These are phyloP conservation scores for Nectriaceae sp. DNA, from an alignment of 2,329 filamentous ascomycete genomes.

Conservation along the genomic window DNA sequence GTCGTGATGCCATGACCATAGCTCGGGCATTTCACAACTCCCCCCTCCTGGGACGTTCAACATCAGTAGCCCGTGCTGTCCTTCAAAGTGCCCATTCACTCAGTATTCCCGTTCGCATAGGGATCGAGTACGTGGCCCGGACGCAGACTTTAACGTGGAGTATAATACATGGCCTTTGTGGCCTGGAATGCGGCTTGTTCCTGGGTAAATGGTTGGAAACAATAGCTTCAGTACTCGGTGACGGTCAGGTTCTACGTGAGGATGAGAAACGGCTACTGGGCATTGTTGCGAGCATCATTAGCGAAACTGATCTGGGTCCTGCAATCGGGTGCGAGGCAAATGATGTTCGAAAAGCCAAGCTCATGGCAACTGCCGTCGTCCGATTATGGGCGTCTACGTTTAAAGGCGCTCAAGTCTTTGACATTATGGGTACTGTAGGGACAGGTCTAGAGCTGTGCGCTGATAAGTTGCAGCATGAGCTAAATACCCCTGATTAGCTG, in stretches of 20 bases:
- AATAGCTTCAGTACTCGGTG: background rate
- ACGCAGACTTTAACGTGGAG: conserved; percentile 16
- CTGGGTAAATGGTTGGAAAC: conserved; percentile 1
- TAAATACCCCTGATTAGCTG: background rate
- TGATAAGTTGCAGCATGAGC: background rate
- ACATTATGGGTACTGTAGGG: background rate
- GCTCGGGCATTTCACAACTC: conserved; percentile 2
- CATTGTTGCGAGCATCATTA: background rate
- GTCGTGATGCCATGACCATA: conserved; percentile 2
- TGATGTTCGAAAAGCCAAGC: background rate
- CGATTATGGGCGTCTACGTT: conserved; percentile 17
- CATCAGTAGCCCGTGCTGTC: conserved; percentile 8
- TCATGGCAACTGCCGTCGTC: conserved; percentile 6
- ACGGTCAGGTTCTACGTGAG: background rate
- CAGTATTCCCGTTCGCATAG: conserved; percentile 13
- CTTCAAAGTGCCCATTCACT: conserved; percentile 11
- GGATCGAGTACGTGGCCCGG: conserved; percentile 15
- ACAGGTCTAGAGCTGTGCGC: background rate
- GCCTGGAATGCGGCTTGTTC: conserved; percentile 14
- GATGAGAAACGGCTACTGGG: background rate
- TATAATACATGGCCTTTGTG: conserved; percentile 13
- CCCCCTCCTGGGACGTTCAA: background rate
- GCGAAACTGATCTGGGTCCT: background rate
- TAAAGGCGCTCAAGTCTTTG: conserved; percentile 16
- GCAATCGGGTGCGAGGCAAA: background rate